Evolutionary conservation across 306 rosid species (phyloP), one percentile per base, ranked within the genome.

Genomic region (Purshia tridentata): DNA sequence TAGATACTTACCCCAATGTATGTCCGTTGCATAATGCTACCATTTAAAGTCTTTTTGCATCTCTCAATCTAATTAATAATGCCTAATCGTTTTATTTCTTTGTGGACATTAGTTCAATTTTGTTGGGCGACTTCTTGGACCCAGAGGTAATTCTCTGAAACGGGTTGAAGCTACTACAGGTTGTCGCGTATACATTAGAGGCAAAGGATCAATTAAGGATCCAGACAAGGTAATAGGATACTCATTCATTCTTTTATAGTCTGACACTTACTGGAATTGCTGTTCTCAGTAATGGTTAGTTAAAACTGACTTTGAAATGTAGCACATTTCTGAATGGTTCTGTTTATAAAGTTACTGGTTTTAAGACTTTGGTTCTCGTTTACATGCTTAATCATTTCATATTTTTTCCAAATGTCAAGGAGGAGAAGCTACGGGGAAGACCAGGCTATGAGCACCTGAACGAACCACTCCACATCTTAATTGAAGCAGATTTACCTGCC

Each of bases 361-460:
- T 29, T 51, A 23, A 71, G 18, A 22, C 51, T 74, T 72, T 64
- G 67, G 65, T 52, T 70, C 66, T 62, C 50, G 47, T 62, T 41
- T 72, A 20, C 62, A 23, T 39, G 6, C 60, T 64, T 57, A 16
- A 64, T 72, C 16, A 44, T 70, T 68, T 57, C 15, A 52, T 72
- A 15, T 39, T 72, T 51, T 67, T 71, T 67, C 65, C 76, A 55
- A 63, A 74, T 86, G 71, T 83, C 49, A 66, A 90, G 98, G 98
- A 93, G 82, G 97, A 93, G 85, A 93, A 90, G 74, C 92, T 93
- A 40, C 86, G 97, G 70, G 97, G 98, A 90, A 82, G 96, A 75
- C 98, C 98, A 12, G 98, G 98, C 80, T 93, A 93, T 77, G 98
- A 93, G 80, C 98, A 93, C 77, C 90, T 93, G 78, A 93, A 88